A percentile compares a stretch with the other conserved stretches of the same genome.
Evolutionary conservation across 2,329 filamentous ascomycete genomes (phyloP).

Genomic region (Hirsutella minnesotensis): DNA sequence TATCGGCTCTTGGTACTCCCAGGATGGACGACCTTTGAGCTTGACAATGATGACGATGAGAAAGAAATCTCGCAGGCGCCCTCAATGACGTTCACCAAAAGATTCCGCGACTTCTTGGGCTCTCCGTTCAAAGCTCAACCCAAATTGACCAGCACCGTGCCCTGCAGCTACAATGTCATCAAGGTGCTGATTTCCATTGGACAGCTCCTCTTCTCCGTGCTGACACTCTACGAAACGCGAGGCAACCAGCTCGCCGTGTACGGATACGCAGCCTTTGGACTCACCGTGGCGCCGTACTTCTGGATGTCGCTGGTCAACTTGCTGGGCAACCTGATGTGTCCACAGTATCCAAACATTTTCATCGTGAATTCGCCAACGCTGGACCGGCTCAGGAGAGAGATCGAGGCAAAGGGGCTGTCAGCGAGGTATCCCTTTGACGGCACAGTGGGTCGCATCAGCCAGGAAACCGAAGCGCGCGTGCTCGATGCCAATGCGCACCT

Average conservation of each 20-base stretch:
- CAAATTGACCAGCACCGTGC: neutral
- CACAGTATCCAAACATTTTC: slow-evolving; percentile 3
- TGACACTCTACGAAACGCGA: slow-evolving; percentile 3
- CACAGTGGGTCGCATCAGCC: slow-evolving; percentile 1
- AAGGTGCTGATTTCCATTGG: slow-evolving; percentile 3
- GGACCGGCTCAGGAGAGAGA: neutral
- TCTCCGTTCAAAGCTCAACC: neutral
- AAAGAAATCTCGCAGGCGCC: neutral
- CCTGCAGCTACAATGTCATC: slow-evolving; percentile 1
- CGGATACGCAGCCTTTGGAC: slow-evolving; percentile 4
- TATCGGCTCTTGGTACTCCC: slow-evolving; percentile 2
- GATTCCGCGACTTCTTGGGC: neutral
- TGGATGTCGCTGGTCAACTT: slow-evolving; percentile 5
- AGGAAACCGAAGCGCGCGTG: neutral
- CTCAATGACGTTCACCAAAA: neutral
- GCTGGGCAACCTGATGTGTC: slow-evolving; percentile 3
- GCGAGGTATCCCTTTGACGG: neutral
- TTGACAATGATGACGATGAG: neutral
- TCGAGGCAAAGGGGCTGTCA: neutral
- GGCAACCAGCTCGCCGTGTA: slow-evolving; percentile 4
- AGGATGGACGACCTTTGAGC: slow-evolving; percentile 1
- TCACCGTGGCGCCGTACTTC: slow-evolving; percentile 4
- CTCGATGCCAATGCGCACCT: neutral
- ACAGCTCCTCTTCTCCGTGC: slow-evolving; percentile 2
- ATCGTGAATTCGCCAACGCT: slow-evolving; percentile 3